Percentiles rank a stretch among this genome's conserved stretches.
Conservation (phyloP, 495 filamentous ascomycete genomes). For the Tuber borchii region DNA sequence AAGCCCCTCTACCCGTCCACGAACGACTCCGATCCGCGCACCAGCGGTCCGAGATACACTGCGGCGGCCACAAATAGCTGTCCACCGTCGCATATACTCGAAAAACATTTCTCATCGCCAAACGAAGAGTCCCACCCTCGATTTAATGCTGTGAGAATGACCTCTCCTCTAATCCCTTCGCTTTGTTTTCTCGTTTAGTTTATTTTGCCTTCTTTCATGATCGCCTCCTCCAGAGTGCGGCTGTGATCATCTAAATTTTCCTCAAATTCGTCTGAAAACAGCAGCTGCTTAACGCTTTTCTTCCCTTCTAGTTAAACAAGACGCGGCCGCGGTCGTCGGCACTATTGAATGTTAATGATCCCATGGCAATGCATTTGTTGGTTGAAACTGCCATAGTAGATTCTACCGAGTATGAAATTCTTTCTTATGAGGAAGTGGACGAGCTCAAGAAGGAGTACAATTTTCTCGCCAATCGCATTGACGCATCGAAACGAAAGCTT, state of each 20-base stretch:
- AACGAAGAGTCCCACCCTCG: constrained; percentile 37
- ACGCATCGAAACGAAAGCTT: constrained; percentile 70
- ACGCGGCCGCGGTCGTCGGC: constrained; percentile 35
- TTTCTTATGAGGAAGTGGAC: constrained; percentile 87
- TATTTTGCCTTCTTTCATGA: not conserved
- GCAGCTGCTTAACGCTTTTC: constrained; percentile 7
- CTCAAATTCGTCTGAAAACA: not conserved
- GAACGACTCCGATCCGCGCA: constrained; percentile 32
- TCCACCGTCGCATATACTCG: constrained; percentile 34
- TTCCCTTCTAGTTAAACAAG: constrained; percentile 34
- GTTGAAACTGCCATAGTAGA: constrained; percentile 90
- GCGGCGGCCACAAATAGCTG: constrained; percentile 35
- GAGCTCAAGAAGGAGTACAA: constrained; percentile 76
- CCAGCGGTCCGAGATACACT: constrained; percentile 26
- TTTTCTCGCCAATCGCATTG: constrained; percentile 64
- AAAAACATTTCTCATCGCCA: constrained; percentile 39
- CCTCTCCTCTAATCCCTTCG: not conserved
- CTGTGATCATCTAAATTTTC: constrained; percentile 5
- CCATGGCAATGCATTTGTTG: constrained; percentile 63
- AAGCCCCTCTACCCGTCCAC: constrained; percentile 35
- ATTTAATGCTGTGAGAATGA: constrained; percentile 39
- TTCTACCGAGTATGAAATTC: constrained; percentile 71
- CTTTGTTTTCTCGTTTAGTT: not conserved
- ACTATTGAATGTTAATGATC: constrained; percentile 37
- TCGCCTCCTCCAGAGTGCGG: not conserved